Evolutionary conservation across 805 yeast genomes (phyloP), one percentile per base, ranked within the genome.

Genomic region (Kuraishia hungarica): DNA sequence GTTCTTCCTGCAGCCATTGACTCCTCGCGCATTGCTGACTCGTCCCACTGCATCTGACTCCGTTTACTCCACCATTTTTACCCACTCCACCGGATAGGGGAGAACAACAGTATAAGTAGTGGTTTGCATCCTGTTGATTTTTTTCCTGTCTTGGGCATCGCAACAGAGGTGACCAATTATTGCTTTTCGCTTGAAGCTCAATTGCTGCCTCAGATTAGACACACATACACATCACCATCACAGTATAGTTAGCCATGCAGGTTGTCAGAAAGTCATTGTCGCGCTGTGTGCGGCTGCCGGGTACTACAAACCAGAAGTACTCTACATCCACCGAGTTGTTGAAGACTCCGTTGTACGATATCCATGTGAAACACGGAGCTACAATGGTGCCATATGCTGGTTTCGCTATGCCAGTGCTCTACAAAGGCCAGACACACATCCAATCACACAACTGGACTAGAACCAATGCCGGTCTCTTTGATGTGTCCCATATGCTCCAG

Each of bases 401-500:
- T n/a, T 94, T 81, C 65, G 81, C 86, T 51, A 93, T 94, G 97
- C 99, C 99, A 1, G 91, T 94, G 10, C 71, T 90, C 29, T 94
- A 92, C 74, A 79, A 82, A 59, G 84, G 78, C n/a, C 96, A 89
- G 71, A 72, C 89, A 1, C 98, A 93, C 69, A 83, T 90, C 48
- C 96, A 91, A 58, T 91, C 97, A 0, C 99, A 94, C 73, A 80
- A 86, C 54, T 94, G 98, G 98, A 96, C 93, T 0, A 82, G 99
- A 68, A 65, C 74, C 21, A 81, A 88, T 58, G 91, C 92, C 43
- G 99, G 99, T 6, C 74, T 94, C 53, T 94, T 94, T 64, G 99
- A 94, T 68, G 99, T 94, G 53, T 89, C 97, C 54, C 99, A 94
- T 71, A 94, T 94, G 99, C 79, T 93, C 53, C 99, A 94, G 74